Evolutionary conservation across 139 green algal species (phyloP), one percentile per base, ranked within the genome.

Genomic region (Coelastrella sp.): DNA sequence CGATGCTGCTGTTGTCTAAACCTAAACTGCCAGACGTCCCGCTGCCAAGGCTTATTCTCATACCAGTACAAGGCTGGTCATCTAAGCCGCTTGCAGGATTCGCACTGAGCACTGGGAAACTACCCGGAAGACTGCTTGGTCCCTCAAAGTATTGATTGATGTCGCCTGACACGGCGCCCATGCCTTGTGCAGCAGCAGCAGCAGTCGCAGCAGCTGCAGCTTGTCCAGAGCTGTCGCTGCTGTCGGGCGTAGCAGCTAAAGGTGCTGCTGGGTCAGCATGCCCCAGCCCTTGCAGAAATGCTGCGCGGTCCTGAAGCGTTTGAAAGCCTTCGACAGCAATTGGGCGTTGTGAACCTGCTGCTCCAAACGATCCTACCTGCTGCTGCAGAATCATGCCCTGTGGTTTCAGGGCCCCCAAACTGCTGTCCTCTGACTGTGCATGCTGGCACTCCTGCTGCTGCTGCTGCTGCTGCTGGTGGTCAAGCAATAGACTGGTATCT

Each of bases 141-240:
- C 14, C 70, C 35, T 49, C 35, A 49, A 3, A 49, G 35, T 3
- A 49, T 3, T 49, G 35, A 49, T 49, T 49, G 35, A 49, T 49
- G 3, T 49, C 3, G 35, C 35, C 35, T 78, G 70, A 19, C 25
- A 20, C 70, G n/a, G 70, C 70, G 19, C 8, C 70, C 70, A 11
- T 11, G 17, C 70, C n/a, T 8, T 11, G 8, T 25, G 8, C 17
- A 25, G 70, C 70, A 35, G 49, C 12, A 82, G 14, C 5, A 24
- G 24, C 11, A 85, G 20, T 20, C 56, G 10, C 79, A 85, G 79
- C 79, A 7, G 49, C 63, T 56, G 79, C 79, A 56, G 79, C 59
- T 61, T 14, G 17, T 8, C 82, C 63, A 78, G 63, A 87, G 82
- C 82, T 27, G 49, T 19, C 79, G 49, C 79, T 66, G 79, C 79